A percentile compares a stretch with the other conserved stretches of the same genome.
Conservation (phyloP, 768 basidiomycete genomes). For the Ramaria sp. region DNA sequence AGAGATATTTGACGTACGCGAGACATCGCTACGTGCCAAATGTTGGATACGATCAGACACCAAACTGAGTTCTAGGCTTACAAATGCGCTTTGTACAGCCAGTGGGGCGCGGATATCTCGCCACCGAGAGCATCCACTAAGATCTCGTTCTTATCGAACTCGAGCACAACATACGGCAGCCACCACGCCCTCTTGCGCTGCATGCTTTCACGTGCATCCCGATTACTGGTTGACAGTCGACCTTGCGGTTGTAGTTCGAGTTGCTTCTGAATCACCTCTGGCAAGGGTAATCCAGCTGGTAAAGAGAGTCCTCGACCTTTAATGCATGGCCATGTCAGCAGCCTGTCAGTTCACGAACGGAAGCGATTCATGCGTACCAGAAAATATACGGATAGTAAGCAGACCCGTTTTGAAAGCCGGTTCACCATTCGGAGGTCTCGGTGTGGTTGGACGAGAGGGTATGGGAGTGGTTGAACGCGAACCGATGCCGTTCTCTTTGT, state of each 20-base stretch:
- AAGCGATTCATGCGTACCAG: constrained; percentile 36
- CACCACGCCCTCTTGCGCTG: constrained; percentile 93
- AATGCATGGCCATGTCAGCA: neutral
- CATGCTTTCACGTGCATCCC: constrained; percentile 67
- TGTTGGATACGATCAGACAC: constrained; percentile 1
- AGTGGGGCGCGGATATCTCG: constrained; percentile 80
- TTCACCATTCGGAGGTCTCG: constrained; percentile 28
- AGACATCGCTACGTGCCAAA: constrained; percentile 64
- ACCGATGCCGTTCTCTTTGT: constrained; percentile 55
- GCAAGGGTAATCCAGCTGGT: constrained; percentile 67
- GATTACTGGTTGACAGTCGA: constrained; percentile 45
- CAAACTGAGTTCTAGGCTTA: constrained; percentile 32
- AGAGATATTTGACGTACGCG: constrained; percentile 83
- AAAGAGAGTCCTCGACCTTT: constrained; percentile 74
- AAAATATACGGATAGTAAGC: constrained; percentile 94
- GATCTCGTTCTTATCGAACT: constrained; percentile 97
- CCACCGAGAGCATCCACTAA: constrained; percentile 93
- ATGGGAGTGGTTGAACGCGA: constrained; percentile 77
- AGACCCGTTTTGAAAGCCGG: constrained; percentile 39
- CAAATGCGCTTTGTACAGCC: constrained; percentile 97
- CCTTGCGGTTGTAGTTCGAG: constrained; percentile 48
- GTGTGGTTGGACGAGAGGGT: constrained; percentile 72
- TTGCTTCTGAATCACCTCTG: constrained; percentile 76
- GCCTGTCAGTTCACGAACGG: neutral
- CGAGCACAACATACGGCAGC: constrained; percentile 95